Evolutionary conservation across 2,329 filamentous ascomycete genomes (phyloP).

Genomic region (Penicillium sp.): DNA sequence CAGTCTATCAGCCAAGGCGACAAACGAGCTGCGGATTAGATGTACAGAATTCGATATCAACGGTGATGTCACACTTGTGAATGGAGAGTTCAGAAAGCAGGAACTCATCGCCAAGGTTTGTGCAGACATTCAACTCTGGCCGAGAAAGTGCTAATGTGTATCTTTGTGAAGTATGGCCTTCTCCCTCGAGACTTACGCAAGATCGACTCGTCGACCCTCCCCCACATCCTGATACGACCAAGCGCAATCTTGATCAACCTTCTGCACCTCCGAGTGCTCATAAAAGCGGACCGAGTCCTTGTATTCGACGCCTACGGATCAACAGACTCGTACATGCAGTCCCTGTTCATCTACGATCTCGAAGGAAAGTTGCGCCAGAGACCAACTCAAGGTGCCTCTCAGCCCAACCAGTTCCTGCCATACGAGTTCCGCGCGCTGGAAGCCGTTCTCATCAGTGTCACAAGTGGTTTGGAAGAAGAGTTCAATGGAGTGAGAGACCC

Average conservation of each 20-base stretch:
- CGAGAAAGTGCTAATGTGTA: neutral
- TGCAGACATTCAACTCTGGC: constrained; percentile 78
- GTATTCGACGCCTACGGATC: constrained; percentile 96
- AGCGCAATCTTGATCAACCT: constrained; percentile 94
- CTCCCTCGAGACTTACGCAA: constrained; percentile 94
- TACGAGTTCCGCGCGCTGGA: constrained; percentile 97
- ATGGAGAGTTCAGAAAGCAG: constrained; percentile 96
- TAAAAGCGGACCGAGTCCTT: constrained; percentile 90
- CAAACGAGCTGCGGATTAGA: constrained; percentile 79
- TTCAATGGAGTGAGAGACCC: constrained; percentile 93
- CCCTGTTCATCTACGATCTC: constrained; percentile 95
- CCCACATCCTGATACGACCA: constrained; percentile 90
- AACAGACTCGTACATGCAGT: constrained; percentile 91
- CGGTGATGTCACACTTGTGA: constrained; percentile 87
- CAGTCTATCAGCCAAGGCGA: constrained; percentile 71
- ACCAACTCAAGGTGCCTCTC: constrained; percentile 44
- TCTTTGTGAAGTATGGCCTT: constrained; percentile 72
- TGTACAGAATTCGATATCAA: constrained; percentile 95
- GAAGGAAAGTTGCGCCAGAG: constrained; percentile 90
- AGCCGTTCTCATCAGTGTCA: constrained; percentile 91
- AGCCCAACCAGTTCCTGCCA: constrained; percentile 63
- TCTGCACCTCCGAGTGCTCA: constrained; percentile 91
- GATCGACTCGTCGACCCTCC: constrained; percentile 93
- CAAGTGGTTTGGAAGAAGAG: constrained; percentile 86
- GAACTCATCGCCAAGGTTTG: constrained; percentile 90